Base-by-base conservation (phyloP, 1,284 basidiomycete genomes). In the Pseudozyma tsukubaensis region DNA sequence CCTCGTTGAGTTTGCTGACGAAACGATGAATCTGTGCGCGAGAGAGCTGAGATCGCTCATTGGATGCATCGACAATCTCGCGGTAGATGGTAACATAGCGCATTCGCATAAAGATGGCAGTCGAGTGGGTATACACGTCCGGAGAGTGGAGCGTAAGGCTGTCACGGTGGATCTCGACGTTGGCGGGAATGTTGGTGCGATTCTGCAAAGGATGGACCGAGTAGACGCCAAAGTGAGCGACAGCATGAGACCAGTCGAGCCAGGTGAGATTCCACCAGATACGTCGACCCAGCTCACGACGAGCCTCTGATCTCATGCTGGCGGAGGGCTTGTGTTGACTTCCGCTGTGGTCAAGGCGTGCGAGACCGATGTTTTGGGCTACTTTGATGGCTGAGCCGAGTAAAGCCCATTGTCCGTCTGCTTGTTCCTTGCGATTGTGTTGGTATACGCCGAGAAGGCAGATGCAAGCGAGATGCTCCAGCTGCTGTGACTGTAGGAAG, bases 201-300 rank as follows among this genome's bases (percentile, higher is more conserved):
- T 80, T 82, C 19, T 82, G 80, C n/a, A 51, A 34, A 10, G 80
- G 79, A 42, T 81, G 60, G 39, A 80, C 66, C n/a, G 75, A 71
- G 57, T 81, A 82, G 50, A 67, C 59, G n/a, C 76, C 79, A 44
- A 74, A 78, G 59, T 82, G 79, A 3, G 79, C 70, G 9, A 74
- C 70, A 1, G 80, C 70, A 35, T 81, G 79, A n/a, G 79, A 81
- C 78, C 77, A 76, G 50, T 79, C 73, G 36, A 77, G 76, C 72
- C 76, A 73, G 13, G 73, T 71, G 29, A 83, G 59, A 48, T 80
- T 75, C 80, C 81, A 83, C 81, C 81, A 83, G 19, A 82, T 77
- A 13, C 81, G 70, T 24, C 80, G 62, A 11, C 80, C 76, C 14
- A 80, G 72, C 63, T 83, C 80, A 3, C 76, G 61, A 40, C 58